Evolutionary conservation across 2,329 filamentous ascomycete species (phyloP).

Genomic region (Thermomyces lanuginosus): DNA sequence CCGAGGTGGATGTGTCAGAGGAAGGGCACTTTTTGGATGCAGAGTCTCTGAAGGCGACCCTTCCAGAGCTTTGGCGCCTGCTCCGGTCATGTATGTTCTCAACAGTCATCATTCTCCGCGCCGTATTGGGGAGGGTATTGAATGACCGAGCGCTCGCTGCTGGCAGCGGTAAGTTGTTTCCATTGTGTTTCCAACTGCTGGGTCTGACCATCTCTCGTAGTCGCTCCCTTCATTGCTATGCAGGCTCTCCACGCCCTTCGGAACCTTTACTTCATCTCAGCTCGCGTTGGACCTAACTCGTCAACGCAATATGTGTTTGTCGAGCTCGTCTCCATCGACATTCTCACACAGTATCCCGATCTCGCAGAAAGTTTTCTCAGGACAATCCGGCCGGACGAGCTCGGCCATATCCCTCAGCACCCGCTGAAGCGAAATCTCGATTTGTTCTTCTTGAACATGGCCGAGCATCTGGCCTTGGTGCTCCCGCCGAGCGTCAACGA

Average conservation of each 20-base stretch:
- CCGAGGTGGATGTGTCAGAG: slow-evolving; percentile 51
- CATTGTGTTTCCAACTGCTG: slow-evolving; percentile 2
- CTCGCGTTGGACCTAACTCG: slow-evolving; percentile 51
- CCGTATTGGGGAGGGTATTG: slow-evolving; percentile 51
- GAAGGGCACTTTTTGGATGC: slow-evolving; percentile 47
- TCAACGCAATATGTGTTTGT: slow-evolving; percentile 79
- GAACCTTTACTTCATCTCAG: slow-evolving; percentile 67
- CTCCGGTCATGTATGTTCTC: slow-evolving; percentile 62
- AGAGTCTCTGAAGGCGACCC: slow-evolving; percentile 49
- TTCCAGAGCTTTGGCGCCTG: slow-evolving; percentile 57
- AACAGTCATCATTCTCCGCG: slow-evolving; percentile 56
- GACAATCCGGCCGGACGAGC: slow-evolving; percentile 41
- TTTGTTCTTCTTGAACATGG: slow-evolving; percentile 73
- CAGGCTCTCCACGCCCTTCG: slow-evolving; percentile 59
- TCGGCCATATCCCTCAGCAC: slow-evolving; percentile 43
- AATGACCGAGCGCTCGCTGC: slow-evolving; percentile 39
- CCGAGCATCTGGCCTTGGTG: slow-evolving; percentile 63
- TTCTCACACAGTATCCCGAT: slow-evolving; percentile 53
- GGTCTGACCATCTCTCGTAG: slow-evolving; percentile 13
- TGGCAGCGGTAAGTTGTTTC: slow-evolving; percentile 31
- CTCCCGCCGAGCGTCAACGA: slow-evolving; percentile 53
- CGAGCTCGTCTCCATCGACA: slow-evolving; percentile 66
- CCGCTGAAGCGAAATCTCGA: slow-evolving; percentile 59
- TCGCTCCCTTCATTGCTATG: slow-evolving; percentile 49
- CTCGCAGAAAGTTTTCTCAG: slow-evolving; percentile 51